Evolutionary conservation across 306 rosid genomes (phyloP).

Genomic region (Arachis stenosperma): DNA sequence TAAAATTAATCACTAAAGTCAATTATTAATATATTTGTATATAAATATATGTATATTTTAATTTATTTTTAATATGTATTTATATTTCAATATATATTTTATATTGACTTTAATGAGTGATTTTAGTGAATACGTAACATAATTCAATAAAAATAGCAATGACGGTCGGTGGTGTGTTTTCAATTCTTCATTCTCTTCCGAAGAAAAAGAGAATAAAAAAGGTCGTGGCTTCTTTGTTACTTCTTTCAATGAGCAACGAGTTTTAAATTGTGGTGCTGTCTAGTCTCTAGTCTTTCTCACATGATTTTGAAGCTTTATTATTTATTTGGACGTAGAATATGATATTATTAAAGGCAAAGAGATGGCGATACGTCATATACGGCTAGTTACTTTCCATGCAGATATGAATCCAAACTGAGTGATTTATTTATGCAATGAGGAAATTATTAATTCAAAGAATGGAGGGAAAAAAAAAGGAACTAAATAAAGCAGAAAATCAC

Average conservation of each 20-base stretch:
- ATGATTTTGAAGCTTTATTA: slow-evolving; percentile 21
- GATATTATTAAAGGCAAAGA: slow-evolving; percentile 19
- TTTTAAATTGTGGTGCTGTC: slow-evolving; percentile 28
- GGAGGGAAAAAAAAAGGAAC: neutral
- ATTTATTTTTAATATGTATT: too few relatives aligned
- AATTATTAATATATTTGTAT: too few relatives aligned
- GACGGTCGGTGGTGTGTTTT: neutral
- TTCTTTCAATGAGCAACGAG: slow-evolving; percentile 2
- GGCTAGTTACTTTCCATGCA: slow-evolving; percentile 50
- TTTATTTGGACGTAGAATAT: slow-evolving; percentile 11
- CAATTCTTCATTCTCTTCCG: neutral
- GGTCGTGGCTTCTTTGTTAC: slow-evolving; percentile 10
- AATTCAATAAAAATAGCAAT: too few relatives aligned
- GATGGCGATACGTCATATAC: slow-evolving; percentile 33
- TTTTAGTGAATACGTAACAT: too few relatives aligned
- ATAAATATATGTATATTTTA: too few relatives aligned
- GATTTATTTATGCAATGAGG: too few relatives aligned
- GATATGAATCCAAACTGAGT: neutral
- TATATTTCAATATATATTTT: too few relatives aligned
- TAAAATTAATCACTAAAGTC: too few relatives aligned
- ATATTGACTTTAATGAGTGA: too few relatives aligned
- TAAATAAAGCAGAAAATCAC: neutral
- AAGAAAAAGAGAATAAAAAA: neutral
- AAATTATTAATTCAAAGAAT: neutral
- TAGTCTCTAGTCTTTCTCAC: slow-evolving; percentile 12